Base-by-base conservation (phyloP, 2,329 filamentous ascomycete species). In the Cladosporium colombiae region DNA sequence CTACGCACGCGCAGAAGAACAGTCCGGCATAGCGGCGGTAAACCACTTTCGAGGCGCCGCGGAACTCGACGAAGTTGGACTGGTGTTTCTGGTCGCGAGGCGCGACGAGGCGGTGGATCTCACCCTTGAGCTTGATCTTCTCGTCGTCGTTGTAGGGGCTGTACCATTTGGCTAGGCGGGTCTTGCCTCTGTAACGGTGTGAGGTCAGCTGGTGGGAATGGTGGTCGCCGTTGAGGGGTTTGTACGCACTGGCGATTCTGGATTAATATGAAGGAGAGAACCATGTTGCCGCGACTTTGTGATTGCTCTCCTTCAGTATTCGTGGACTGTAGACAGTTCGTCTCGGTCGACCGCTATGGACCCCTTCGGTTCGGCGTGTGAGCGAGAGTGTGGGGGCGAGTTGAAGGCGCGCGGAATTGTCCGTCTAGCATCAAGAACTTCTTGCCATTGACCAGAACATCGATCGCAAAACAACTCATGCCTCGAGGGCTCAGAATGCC, bases 31-130 rank as follows among this genome's bases (percentile, higher is more conserved):
- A 99, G 69, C 95, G 91, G 53, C 96, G 90, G 83, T 99, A 99
- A 63, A 99, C 92, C 74, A 99, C 91, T 83, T 97, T 98, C 78
- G 94, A 80, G 72, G 79, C 93, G 81, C 93, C 91, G 71, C 92
- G 91, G 82, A 89, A 89, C 74, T 99, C 95, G 85, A 99, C 95
- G 76, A 99, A 99, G 83, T 99, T 99, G 81, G 93, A 97, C 79
- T 99, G 95, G 84, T 99, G 97, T 78, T 99, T 99, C 78, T 99
- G 95, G 81, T 99, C 95, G 76, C 95, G 91, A 7, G 95, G 95
- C 0, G 95, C 95, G 68, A 99, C 94, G 72, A 99, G 92, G 69
- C 95, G 93, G 85, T 99, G 95, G 74, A 98, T 91, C 90, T 99
- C 95, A 85, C 95, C 95, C 81, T 99, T 99, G 74, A 99, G 85